Evolutionary conservation across 176 grass and related monocot species (phyloP).

Genomic region (Carex littledalei): DNA sequence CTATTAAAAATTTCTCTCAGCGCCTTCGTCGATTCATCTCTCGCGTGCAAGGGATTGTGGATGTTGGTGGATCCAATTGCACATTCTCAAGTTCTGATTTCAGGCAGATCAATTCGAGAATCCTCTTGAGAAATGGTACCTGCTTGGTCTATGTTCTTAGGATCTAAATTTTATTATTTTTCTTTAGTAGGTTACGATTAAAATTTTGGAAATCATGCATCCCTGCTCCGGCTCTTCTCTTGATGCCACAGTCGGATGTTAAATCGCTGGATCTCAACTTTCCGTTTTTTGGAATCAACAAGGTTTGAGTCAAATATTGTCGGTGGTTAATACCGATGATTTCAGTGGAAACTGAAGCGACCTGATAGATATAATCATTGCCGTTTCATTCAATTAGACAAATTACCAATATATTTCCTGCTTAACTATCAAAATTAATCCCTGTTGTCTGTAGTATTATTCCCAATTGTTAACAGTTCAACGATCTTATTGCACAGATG

Average conservation of each 20-base stretch:
- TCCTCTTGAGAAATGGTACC: background rate
- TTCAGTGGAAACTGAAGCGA: background rate
- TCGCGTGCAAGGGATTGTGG: background rate
- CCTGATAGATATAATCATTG: background rate
- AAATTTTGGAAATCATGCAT: background rate
- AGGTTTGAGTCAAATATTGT: background rate
- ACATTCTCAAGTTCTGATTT: background rate
- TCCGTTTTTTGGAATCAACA: background rate
- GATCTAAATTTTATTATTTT: background rate
- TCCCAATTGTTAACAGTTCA: background rate
- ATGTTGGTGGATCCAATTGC: background rate
- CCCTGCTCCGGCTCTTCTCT: background rate
- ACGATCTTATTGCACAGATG: constrained; percentile 43
- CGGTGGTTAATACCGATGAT: background rate
- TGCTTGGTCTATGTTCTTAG: background rate
- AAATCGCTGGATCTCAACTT: background rate
- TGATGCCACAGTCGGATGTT: background rate
- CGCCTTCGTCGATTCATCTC: background rate
- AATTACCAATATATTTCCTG: background rate
- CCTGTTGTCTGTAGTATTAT: background rate
- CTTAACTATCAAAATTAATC: background rate
- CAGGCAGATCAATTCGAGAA: background rate
- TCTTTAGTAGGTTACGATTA: background rate
- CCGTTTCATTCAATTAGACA: background rate
- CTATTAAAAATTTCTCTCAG: background rate